Conservation (phyloP, 257 asterid species). For the Solanum gandarillasii region DNA sequence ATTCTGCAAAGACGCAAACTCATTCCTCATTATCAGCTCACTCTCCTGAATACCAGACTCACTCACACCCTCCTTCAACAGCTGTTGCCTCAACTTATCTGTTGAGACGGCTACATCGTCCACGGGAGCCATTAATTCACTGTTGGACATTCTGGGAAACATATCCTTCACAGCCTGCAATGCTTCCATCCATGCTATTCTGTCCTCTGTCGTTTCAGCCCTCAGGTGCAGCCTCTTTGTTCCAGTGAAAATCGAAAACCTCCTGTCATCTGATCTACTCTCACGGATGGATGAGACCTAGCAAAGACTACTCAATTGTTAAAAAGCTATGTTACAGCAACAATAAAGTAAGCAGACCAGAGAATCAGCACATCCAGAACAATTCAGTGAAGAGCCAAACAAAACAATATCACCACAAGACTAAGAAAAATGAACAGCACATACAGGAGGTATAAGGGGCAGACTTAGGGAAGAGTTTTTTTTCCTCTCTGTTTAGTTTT, state of each 20-base stretch:
- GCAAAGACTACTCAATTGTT: conserved; percentile 12
- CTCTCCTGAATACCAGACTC: conserved; percentile 68
- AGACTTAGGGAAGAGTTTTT: background rate
- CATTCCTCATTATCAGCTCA: conserved; percentile 74
- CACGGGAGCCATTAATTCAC: conserved; percentile 87
- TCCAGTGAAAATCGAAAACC: conserved; percentile 89
- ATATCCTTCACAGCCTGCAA: conserved; percentile 82
- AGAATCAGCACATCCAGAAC: background rate
- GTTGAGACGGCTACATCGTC: conserved; percentile 60
- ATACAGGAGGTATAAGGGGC: background rate
- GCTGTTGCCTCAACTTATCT: conserved; percentile 61
- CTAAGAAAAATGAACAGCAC: background rate
- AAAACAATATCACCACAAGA: background rate
- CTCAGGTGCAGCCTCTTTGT: conserved; percentile 86
- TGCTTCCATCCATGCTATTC: conserved; percentile 78
- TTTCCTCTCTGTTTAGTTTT: background rate
- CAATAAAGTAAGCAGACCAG: background rate
- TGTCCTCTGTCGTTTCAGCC: conserved; percentile 82
- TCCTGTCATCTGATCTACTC: conserved; percentile 85
- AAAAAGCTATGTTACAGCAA: background rate
- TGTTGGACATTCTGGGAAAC: conserved; percentile 93
- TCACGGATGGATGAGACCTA: conserved; percentile 88
- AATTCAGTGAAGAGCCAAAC: background rate
- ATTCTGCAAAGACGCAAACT: conserved; percentile 68
- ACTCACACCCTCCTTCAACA: conserved; percentile 59